Percentiles rank a stretch among this genome's conserved stretches.
phyloP scores from a whole-genome alignment of 2,329 filamentous ascomycete genomes.

The Hymenoscyphus salicellus region DNA sequence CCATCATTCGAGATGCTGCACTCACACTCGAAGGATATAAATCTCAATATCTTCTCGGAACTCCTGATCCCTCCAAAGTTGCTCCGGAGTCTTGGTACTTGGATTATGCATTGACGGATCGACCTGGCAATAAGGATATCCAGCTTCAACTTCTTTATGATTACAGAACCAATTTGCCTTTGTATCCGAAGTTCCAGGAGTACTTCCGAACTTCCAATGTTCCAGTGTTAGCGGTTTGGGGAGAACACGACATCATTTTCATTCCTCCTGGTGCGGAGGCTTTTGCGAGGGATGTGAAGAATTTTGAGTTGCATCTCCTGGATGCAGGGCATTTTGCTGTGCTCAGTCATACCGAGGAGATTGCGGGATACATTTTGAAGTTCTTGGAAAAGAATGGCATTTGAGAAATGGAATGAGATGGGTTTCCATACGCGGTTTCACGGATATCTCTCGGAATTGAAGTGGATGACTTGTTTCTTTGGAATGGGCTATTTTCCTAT shows the following conservation, averaged over 20 bases:
- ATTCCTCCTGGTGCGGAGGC: slow-evolving; percentile 51
- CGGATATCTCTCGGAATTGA: too few relatives aligned
- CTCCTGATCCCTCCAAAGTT: slow-evolving; percentile 11
- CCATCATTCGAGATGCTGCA: slow-evolving; percentile 10
- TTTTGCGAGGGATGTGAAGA: slow-evolving; percentile 49
- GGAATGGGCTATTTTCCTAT: too few relatives aligned
- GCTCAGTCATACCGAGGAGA: slow-evolving; percentile 24
- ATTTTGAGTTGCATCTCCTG: slow-evolving; percentile 48
- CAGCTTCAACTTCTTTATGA: slow-evolving; percentile 58
- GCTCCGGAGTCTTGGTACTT: slow-evolving; percentile 38
- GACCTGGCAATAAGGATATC: slow-evolving; percentile 48
- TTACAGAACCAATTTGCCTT: slow-evolving; percentile 51
- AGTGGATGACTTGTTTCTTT: too few relatives aligned
- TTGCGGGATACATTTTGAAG: slow-evolving; percentile 27
- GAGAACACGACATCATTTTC: slow-evolving; percentile 54
- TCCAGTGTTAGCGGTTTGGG: slow-evolving; percentile 57
- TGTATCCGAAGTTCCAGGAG: slow-evolving; percentile 55
- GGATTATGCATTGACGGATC: slow-evolving; percentile 51
- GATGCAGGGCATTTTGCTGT: slow-evolving; percentile 56
- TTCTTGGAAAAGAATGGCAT: slow-evolving; percentile 30
- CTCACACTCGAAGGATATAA: slow-evolving; percentile 26
- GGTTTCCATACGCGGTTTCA: neutral
- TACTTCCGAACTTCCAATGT: slow-evolving; percentile 51
- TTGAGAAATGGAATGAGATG: slow-evolving; percentile 5
- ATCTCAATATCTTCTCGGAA: slow-evolving; percentile 29